A percentile compares a stretch with the other conserved stretches of the same genome.
Evolutionary conservation across 306 rosid genomes (phyloP).

Genomic region (Cotoneaster glaucophyllus): DNA sequence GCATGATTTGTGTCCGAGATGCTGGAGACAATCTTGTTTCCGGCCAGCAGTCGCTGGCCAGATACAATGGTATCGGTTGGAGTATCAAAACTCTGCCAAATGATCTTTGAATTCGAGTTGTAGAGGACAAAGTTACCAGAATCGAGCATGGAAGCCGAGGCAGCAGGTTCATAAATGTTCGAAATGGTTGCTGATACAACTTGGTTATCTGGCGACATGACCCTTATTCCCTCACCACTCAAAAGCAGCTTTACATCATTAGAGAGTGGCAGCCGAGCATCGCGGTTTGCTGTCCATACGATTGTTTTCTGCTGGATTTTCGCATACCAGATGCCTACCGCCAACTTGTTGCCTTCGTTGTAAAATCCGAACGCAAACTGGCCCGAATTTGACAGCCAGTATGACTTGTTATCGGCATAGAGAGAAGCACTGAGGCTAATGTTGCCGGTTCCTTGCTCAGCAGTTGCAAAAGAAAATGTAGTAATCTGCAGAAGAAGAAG

Average conservation of each 20-base stretch:
- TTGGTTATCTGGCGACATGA: neutral
- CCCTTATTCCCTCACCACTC: neutral
- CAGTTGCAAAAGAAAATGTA: neutral
- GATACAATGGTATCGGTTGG: conserved; percentile 24
- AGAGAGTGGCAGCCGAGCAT: neutral
- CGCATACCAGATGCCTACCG: conserved; percentile 15
- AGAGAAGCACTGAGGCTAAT: conserved; percentile 5
- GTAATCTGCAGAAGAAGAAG: neutral
- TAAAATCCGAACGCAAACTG: conserved; percentile 29
- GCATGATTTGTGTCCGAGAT: neutral
- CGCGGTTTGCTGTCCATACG: conserved; percentile 22
- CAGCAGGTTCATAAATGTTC: neutral
- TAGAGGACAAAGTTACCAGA: conserved; percentile 28
- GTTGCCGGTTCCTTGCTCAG: neutral
- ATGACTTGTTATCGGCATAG: neutral
- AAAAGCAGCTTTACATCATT: neutral
- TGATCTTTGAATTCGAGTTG: neutral
- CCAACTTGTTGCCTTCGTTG: neutral
- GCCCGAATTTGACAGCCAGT: neutral
- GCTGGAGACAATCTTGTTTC: conserved; percentile 2
- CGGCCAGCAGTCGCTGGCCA: neutral
- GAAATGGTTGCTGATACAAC: neutral
- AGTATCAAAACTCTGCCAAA: conserved; percentile 19
- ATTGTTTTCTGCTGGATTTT: conserved; percentile 19
- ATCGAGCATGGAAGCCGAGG: conserved; percentile 21